Evolutionary conservation across 202 grass and related monocot species (phyloP), one percentile per base, ranked within the genome.

Genomic region (Eragrostis tef): DNA sequence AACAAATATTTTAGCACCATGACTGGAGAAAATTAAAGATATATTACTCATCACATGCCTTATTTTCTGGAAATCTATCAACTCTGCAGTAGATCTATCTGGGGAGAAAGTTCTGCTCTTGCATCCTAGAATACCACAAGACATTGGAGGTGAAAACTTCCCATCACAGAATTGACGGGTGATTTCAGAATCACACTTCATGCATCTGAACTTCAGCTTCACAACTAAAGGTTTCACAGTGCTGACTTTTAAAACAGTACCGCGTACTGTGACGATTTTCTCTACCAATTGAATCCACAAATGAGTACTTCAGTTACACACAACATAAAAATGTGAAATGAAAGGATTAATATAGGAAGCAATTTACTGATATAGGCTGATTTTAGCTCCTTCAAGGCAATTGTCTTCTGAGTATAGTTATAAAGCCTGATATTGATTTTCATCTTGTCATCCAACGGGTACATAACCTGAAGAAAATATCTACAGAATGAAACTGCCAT

Each of bases 51-150:
- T 31, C 10, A 70, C 81, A 69, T 93, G 34, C 92, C 95, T 94
- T 93, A 98, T 93, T 76, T 98, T 98, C 81, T 98, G 94, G 75
- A 94, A 91, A 88, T 98, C 95, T 3, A 98, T 87, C 76, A 92
- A 78, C 46, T 91, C 79, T 31, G 90, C 88, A 67, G 83, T 88
- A 83, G 88, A 80, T 89, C 92, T 86, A 47, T 78, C 13, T 9
- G 95, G 95, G 7, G 13, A 88, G 84, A 98, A 98, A 20, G 1
- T 39, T 39, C 34, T 39, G 82, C 92, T 89, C 71, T 90, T 98
- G 88, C 95, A 98, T 77, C 95, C 92, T n/a, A 83, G 86, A 43
- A 82, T 80, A 84, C 5, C 13, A 66, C 95, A 98, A 50, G 83
- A 88, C 72, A 79, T 51, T 34, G 95, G 95, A 56, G 92, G 87